Base-by-base conservation (phyloP, 2,329 filamentous ascomycete species). In the Moelleriella libera region DNA sequence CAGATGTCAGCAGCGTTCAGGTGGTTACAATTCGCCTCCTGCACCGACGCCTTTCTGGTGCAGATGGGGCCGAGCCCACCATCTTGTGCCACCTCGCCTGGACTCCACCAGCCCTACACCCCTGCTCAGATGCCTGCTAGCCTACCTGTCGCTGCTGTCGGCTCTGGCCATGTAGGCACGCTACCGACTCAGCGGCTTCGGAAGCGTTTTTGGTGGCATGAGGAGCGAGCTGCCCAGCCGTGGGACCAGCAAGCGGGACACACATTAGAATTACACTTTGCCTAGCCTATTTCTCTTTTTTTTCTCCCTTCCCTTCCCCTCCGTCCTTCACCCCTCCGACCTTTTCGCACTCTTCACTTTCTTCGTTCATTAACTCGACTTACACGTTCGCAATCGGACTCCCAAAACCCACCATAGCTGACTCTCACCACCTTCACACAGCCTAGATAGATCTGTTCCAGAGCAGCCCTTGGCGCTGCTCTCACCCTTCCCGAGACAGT, bases 381-480 rank as follows among this genome's bases (percentile, higher is more conserved):
- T n/a, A 7, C 11, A 41, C 10, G 21, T 41, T 41, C 40, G 40
- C 11, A 41, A 41, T 12, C 14, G 40, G 7, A 7, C 40, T 41
- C 14, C 11, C 40, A 6, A 41, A 21, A n/a, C 7, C 40, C 11
- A 41, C 14, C 7, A 7, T 41, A 41, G 14, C 40, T 41, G 14
- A 41, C n/a, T 37, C 8, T 37, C 40, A 41, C 2, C 9, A n/a
- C 14, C 7, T 41, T n/a, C 7, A n/a, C 40, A 7, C 14, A n/a
- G 9, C 9, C 10, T 43, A 49, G 46, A 49, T 47, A 53, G 47
- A 53, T 48, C 40, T 50, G 47, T 52, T 52, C 49, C 52, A 52
- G 52, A 54, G 52, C 52, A 54, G 52, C 52, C 52, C 48, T 53
- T 49, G 51, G 48, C 48, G 52, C 52, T 54, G 52, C 52, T 54